Evolutionary conservation across 2,329 filamentous ascomycete genomes (phyloP).

Genomic region (Colletotrichum salicis): DNA sequence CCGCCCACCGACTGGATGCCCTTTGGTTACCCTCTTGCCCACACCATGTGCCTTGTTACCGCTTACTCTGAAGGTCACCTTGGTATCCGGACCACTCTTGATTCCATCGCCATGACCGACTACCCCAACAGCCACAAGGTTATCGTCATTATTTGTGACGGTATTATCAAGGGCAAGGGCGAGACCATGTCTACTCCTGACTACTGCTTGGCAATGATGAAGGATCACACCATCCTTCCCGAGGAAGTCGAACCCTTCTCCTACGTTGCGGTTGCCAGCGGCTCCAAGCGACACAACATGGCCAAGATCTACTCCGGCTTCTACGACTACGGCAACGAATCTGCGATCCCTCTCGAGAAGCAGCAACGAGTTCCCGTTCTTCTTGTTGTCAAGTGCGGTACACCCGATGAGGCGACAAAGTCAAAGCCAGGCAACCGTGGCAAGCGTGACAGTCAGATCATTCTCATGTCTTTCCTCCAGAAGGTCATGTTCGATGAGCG

Average conservation of each 20-base stretch:
- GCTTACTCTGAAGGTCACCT: constrained; percentile 96
- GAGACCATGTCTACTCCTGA: constrained; percentile 90
- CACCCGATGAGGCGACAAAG: constrained; percentile 82
- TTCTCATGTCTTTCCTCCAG: constrained; percentile 98
- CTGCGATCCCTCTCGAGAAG: constrained; percentile 81
- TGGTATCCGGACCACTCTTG: constrained; percentile 90
- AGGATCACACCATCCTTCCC: constrained; percentile 81
- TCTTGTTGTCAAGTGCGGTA: constrained; percentile 94
- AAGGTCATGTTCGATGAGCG: constrained; percentile 99
- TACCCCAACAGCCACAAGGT: constrained; percentile 99
- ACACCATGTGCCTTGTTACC: constrained; percentile 93
- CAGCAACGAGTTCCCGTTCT: constrained; percentile 99
- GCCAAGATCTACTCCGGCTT: constrained; percentile 98
- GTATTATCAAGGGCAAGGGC: constrained; percentile 95
- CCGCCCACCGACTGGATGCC: constrained; percentile 97
- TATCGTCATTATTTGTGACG: constrained; percentile 95
- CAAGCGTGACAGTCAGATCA: constrained; percentile 98
- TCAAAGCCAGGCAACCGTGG: constrained; percentile 96
- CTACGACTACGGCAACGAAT: constrained; percentile 92
- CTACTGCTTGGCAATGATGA: constrained; percentile 92
- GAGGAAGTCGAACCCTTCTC: constrained; percentile 91
- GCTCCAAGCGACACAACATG: constrained; percentile 99
- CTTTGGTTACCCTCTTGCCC: constrained; percentile 93
- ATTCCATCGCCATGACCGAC: constrained; percentile 96
- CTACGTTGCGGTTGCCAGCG: constrained; percentile 95